These are phyloP conservation scores for Rhizopus delemar DNA, from an alignment of 371 early-diverging fungal species.

Conservation along the genomic window DNA sequence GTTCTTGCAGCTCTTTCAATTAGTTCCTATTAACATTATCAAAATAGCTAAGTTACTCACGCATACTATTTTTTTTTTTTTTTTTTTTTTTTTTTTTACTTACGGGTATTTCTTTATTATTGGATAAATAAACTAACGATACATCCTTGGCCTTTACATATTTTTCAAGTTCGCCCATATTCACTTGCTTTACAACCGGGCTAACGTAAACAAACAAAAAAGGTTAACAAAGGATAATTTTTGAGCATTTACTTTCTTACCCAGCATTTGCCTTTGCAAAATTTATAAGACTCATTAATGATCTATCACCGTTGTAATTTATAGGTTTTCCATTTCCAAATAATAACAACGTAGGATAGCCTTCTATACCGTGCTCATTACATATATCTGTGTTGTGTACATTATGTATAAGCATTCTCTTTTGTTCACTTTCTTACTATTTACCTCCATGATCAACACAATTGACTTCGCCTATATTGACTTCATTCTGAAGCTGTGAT, in stretches of 20 bases:
- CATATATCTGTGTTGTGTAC: slow-evolving; percentile 45
- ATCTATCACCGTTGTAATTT: slow-evolving; percentile 45
- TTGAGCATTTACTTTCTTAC: slow-evolving; percentile 17
- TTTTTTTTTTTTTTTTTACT: slow-evolving; percentile 4
- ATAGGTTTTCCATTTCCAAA: slow-evolving; percentile 26
- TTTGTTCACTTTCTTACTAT: neutral
- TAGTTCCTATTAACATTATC: slow-evolving; percentile 20
- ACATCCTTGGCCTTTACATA: slow-evolving; percentile 31
- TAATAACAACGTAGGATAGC: slow-evolving; percentile 84
- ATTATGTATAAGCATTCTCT: too few relatives aligned
- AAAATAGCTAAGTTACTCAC: neutral
- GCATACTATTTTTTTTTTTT: too few relatives aligned
- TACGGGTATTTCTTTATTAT: slow-evolving; percentile 19
- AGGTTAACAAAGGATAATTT: neutral
- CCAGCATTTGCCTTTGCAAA: slow-evolving; percentile 51
- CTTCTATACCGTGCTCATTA: slow-evolving; percentile 60
- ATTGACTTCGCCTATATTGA: slow-evolving; percentile 84
- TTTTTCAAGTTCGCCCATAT: slow-evolving; percentile 19
- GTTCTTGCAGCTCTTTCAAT: slow-evolving; percentile 28
- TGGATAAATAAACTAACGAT: slow-evolving; percentile 38
- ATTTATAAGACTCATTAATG: slow-evolving; percentile 46
- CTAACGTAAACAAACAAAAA: slow-evolving; percentile 10
- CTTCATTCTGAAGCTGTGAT: slow-evolving; percentile 57
- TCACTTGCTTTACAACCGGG: slow-evolving; percentile 28
- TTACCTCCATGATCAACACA: slow-evolving; percentile 66